phyloP scores from a whole-genome alignment of 2,329 filamentous ascomycete species.

The Fusarium armeniacum region DNA sequence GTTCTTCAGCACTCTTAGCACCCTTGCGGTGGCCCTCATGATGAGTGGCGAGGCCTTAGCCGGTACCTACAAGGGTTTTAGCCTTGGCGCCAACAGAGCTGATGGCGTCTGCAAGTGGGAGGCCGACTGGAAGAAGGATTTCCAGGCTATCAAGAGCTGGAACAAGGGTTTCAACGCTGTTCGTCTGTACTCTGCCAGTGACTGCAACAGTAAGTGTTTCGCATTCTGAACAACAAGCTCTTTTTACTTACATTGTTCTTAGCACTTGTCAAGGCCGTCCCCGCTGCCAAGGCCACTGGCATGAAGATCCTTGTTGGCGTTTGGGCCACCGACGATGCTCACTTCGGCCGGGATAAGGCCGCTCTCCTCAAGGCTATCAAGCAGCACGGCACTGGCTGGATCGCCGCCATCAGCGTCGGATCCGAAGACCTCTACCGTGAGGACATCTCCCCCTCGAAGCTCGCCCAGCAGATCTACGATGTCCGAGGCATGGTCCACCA shows the following conservation, averaged over 20 bases:
- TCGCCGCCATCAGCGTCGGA: conserved; percentile 45
- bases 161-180: conserved; percentile 48
- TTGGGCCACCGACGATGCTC: conserved; percentile 45
- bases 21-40: conserved; percentile 36
- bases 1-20: conserved; percentile 35
- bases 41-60: conserved; percentile 44
- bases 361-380: conserved; percentile 47
- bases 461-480: conserved; percentile 46
- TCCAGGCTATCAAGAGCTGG: conserved; percentile 47
- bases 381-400: conserved; percentile 45
- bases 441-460: conserved; percentile 45
- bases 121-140: conserved; percentile 48
- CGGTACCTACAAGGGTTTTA: conserved; percentile 46
- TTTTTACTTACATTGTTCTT: conserved; percentile 1
- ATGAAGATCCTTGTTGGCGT: conserved; percentile 46
- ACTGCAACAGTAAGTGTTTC: conserved; percentile 43
- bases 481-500: conserved; percentile 47
- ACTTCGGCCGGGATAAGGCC: conserved; percentile 46
- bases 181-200: conserved; percentile 41
- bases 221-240: not conserved
- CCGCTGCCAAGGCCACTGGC: conserved; percentile 46
- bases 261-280: conserved; percentile 46
- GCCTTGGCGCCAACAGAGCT: conserved; percentile 44
- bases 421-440: conserved; percentile 48
- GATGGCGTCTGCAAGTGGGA: conserved; percentile 43